Conservation (phyloP, 331 rosid species). For the Erythrophleum ivorense region DNA sequence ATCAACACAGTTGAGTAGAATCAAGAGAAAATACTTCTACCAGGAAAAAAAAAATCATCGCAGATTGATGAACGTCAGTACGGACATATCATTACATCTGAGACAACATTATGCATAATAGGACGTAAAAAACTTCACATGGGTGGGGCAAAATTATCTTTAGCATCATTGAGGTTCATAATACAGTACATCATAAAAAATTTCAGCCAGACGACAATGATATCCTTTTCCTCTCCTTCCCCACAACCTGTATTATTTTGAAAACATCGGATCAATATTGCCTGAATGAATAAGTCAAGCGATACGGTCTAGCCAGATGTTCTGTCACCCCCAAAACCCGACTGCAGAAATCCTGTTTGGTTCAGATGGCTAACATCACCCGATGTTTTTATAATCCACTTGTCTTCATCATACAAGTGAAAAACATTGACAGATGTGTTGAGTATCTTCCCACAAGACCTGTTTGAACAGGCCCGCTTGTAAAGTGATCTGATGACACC, state of each 20-base stretch:
- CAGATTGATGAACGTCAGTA: background rate
- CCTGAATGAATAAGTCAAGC: background rate
- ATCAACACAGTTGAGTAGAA: conserved; percentile 4
- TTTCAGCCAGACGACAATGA: background rate
- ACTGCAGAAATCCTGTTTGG: conserved; percentile 58
- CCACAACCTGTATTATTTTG: conserved; percentile 6
- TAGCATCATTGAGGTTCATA: background rate
- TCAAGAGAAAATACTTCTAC: background rate
- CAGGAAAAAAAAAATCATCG: too few relatives aligned
- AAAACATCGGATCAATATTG: background rate
- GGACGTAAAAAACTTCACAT: background rate
- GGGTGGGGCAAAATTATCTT: background rate
- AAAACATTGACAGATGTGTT: conserved; percentile 73
- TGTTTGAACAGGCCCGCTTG: conserved; percentile 54
- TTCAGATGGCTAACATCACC: conserved; percentile 83
- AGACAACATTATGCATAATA: background rate
- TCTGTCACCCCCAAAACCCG: conserved; percentile 88
- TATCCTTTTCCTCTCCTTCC: conserved; percentile 8
- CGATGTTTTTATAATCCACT: conserved; percentile 71
- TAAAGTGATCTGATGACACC: conserved; percentile 71
- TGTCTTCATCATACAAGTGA: conserved; percentile 63
- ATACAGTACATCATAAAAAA: background rate
- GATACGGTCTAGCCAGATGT: conserved; percentile 67
- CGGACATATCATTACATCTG: background rate
- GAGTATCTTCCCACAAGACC: conserved; percentile 55